These are phyloP conservation scores for Trametes sanguinea DNA, from an alignment of 768 basidiomycete species.

Conservation along the genomic window DNA sequence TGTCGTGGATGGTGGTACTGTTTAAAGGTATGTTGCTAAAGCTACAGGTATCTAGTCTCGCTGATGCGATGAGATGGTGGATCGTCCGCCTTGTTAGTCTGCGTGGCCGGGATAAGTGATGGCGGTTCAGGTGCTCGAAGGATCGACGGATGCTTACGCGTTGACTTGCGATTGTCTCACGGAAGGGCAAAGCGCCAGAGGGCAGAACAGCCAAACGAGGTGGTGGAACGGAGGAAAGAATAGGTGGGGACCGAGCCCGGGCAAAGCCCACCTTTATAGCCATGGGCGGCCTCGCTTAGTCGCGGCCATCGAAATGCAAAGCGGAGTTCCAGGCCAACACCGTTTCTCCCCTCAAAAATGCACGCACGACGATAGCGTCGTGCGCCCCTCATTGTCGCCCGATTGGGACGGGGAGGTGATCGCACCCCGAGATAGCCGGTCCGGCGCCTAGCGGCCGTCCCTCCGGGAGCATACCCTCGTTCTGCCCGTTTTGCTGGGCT, in stretches of 20 bases:
- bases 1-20: neutral
- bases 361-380: too few relatives aligned
- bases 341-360: too few relatives aligned
- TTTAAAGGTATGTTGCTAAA: neutral
- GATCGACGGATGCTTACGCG: neutral
- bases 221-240: neutral
- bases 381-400: too few relatives aligned
- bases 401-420: too few relatives aligned
- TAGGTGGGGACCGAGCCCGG: neutral
- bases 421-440: neutral
- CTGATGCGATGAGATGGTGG: too few relatives aligned
- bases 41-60: neutral
- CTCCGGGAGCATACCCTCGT: neutral
- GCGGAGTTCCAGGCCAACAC: too few relatives aligned
- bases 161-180: too few relatives aligned
- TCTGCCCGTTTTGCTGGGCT: neutral
- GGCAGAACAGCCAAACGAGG: neutral
- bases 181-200: neutral
- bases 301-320: too few relatives aligned
- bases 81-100: too few relatives aligned
- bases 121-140: neutral
- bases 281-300: neutral
- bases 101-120: too few relatives aligned
- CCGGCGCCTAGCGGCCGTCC: neutral
- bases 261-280: slow-evolving; percentile 1